These are phyloP conservation scores for Xylaria digitata DNA, from an alignment of 2,329 filamentous ascomycete genomes.

Conservation along the genomic window DNA sequence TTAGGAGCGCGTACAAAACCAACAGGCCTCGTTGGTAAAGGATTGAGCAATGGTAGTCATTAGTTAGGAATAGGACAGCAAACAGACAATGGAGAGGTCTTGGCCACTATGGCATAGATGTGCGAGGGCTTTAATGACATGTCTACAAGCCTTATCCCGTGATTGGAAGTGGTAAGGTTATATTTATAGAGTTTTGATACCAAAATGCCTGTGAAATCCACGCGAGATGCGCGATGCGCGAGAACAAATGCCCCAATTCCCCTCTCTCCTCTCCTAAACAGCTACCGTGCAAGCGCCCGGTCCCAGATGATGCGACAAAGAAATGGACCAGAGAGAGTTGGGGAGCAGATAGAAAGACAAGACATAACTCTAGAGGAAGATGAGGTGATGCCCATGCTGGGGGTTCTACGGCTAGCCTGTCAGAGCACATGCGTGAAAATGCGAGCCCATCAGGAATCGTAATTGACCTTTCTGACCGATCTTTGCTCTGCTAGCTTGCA, in stretches of 20 bases:
- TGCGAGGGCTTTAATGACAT: neutral
- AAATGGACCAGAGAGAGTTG: no score
- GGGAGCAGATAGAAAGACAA: no score
- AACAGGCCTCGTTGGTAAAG: slow-evolving; percentile 3
- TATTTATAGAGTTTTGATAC: neutral
- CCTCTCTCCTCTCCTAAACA: no score
- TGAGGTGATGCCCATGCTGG: no score
- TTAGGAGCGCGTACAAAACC: neutral
- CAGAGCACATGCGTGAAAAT: no score
- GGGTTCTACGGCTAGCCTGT: no score
- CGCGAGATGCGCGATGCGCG: no score
- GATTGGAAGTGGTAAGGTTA: neutral
- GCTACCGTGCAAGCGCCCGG: no score
- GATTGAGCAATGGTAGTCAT: slow-evolving; percentile 4
- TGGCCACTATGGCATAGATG: neutral
- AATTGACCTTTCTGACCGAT: neutral
- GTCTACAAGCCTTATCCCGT: neutral
- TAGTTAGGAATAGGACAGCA: slow-evolving; percentile 21
- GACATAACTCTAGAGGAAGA: no score
- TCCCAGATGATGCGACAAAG: no score
- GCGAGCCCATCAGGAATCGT: no score
- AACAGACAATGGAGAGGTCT: neutral
- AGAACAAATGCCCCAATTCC: no score
- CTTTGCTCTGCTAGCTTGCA: neutral
- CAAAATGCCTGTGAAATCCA: neutral